A percentile compares a stretch with the other conserved stretches of the same genome.
These are phyloP conservation scores for Ascochyta viciae-villosae DNA, from an alignment of 2,329 filamentous ascomycete genomes.

Conservation along the genomic window DNA sequence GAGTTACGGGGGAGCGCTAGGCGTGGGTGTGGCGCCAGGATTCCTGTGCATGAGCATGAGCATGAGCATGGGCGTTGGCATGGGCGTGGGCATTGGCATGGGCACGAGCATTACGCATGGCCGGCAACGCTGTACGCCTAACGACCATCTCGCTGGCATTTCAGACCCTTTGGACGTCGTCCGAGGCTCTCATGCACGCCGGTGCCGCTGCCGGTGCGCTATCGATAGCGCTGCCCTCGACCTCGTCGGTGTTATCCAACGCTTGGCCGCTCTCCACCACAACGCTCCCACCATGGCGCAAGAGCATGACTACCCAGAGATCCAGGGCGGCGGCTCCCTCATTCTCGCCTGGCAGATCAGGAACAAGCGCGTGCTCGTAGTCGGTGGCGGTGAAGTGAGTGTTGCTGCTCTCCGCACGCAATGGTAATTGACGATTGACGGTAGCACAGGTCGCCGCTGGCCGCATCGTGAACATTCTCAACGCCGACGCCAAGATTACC, in stretches of 20 bases:
- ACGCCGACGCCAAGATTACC: constrained; percentile 89
- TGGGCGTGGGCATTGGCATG: too few species aligned
- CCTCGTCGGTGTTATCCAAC: constrained; percentile 10
- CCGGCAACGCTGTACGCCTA: constrained; percentile 11
- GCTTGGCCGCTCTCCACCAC: constrained; percentile 24
- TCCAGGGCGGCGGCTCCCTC: constrained; percentile 89
- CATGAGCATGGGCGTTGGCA: too few species aligned
- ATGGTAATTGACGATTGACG: constrained; percentile 44
- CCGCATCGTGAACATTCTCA: constrained; percentile 90
- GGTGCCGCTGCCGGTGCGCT: neutral
- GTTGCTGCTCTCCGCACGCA: constrained; percentile 1
- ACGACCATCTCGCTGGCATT: neutral
- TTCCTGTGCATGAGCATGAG: constrained; percentile 19
- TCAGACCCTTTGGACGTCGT: too few species aligned
- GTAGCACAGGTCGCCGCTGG: constrained; percentile 84
- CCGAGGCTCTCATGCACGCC: neutral
- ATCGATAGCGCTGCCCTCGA: constrained; percentile 6
- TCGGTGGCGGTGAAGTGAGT: constrained; percentile 91
- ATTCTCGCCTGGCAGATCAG: constrained; percentile 96
- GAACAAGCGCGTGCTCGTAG: constrained; percentile 86
- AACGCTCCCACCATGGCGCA: constrained; percentile 52
- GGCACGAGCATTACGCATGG: constrained; percentile 9
- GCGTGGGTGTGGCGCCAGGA: constrained; percentile 24
- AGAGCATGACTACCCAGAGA: constrained; percentile 68
- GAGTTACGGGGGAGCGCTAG: constrained; percentile 25